These are phyloP conservation scores for Colletotrichum orbiculare DNA, from an alignment of 2,329 filamentous ascomycete species.

Conservation along the genomic window DNA sequence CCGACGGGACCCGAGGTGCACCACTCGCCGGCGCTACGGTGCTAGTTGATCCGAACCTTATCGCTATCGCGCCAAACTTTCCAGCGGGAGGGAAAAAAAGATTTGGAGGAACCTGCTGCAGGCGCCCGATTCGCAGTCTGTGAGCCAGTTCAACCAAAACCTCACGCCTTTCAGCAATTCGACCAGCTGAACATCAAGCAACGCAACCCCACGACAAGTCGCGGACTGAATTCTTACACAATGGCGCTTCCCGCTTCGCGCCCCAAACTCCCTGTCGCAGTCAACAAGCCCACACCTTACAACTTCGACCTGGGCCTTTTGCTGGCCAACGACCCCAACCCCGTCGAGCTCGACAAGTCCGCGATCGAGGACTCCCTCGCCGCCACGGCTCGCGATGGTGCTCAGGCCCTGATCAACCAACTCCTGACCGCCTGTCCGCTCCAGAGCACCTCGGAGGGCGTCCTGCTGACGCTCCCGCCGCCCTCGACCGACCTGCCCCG, in stretches of 20 bases:
- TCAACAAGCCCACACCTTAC: slow-evolving; percentile 88
- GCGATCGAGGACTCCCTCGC: slow-evolving; percentile 76
- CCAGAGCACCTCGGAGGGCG: slow-evolving; percentile 73
- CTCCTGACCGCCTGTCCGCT: slow-evolving; percentile 90
- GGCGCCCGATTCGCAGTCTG: background rate
- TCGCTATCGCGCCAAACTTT: slow-evolving; percentile 38
- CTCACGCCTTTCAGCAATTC: slow-evolving; percentile 18
- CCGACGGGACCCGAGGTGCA: too few relatives aligned
- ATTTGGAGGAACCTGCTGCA: slow-evolving; percentile 30
- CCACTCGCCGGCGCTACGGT: slow-evolving; percentile 21
- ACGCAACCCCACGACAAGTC: background rate
- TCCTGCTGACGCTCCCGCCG: slow-evolving; percentile 82
- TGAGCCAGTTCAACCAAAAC: slow-evolving; percentile 1
- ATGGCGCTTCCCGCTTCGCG: slow-evolving; percentile 53
- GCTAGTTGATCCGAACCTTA: slow-evolving; percentile 36
- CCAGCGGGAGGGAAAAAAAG: slow-evolving; percentile 34
- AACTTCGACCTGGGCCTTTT: slow-evolving; percentile 93
- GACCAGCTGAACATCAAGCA: background rate
- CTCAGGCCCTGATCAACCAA: slow-evolving; percentile 93
- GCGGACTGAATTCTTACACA: slow-evolving; percentile 23
- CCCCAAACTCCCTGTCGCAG: slow-evolving; percentile 69
- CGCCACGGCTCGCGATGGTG: slow-evolving; percentile 84
- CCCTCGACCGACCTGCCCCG: slow-evolving; percentile 80
- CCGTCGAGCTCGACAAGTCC: slow-evolving; percentile 67
- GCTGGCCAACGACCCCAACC: slow-evolving; percentile 88